Conservation (phyloP, 1,284 basidiomycete species). For the Rhodotorula sp. region DNA sequence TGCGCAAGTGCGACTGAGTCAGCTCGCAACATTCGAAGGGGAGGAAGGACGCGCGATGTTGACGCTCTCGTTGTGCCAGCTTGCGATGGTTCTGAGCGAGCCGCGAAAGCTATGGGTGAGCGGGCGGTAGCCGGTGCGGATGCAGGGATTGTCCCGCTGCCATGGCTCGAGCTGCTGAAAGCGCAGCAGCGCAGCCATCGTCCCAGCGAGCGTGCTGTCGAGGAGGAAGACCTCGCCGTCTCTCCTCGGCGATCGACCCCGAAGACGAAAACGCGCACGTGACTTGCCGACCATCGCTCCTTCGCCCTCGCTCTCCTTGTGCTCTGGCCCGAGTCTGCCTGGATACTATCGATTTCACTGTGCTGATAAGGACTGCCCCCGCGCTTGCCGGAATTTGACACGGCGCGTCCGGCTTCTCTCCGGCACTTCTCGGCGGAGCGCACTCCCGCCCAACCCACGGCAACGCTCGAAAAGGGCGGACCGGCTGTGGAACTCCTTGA, state of each 20-base stretch:
- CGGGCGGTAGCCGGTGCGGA: conserved; percentile 34
- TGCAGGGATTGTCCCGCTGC: conserved; percentile 42
- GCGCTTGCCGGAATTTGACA: too few relatives aligned
- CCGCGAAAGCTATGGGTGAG: background rate
- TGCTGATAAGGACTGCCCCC: too few relatives aligned
- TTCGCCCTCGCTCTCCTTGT: too few relatives aligned
- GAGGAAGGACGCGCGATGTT: conserved; percentile 38
- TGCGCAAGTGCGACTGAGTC: background rate
- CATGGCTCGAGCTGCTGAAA: conserved; percentile 40
- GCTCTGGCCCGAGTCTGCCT: too few relatives aligned
- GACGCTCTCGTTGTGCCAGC: conserved; percentile 41
- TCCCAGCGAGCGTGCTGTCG: background rate
- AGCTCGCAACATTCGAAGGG: background rate
- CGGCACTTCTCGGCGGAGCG: too few relatives aligned
- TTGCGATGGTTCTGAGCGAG: conserved; percentile 11
- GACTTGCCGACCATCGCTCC: too few relatives aligned
- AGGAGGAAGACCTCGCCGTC: background rate
- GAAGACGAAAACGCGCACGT: too few relatives aligned
- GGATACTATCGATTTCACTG: too few relatives aligned
- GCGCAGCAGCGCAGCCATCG: conserved; percentile 13
- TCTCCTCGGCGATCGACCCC: background rate
- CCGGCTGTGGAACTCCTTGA: background rate
- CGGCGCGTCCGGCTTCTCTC: too few relatives aligned
- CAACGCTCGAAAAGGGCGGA: too few relatives aligned
- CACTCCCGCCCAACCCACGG: too few relatives aligned